Evolutionary conservation across 2,329 filamentous ascomycete genomes (phyloP), one percentile per base, ranked within the genome.

Genomic region (Gnomoniopsis smithogilvyi): DNA sequence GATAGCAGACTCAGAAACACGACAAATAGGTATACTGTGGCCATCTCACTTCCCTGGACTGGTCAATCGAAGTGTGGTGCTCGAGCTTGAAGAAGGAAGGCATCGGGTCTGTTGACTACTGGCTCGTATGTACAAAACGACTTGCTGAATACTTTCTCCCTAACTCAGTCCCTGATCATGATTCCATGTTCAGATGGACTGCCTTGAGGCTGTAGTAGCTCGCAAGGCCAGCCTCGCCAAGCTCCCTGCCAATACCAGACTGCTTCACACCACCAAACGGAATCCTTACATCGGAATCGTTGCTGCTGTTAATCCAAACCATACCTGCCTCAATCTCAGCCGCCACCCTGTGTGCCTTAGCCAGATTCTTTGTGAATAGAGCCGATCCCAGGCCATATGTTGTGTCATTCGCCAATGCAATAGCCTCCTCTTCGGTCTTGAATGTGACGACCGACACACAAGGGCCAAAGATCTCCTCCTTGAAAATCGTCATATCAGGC

Each of bases 361-460:
- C 75, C 59, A 86, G 75, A 66, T 86, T 77, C 66, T 78, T 73
- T 1, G 84, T 86, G 64, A 87, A 87, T 3, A 88, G 70, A 0
- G 83, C 80, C 7, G 79, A 76, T 4, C 82, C 83, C 0, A 87
- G 74, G 6, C 84, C 84, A 64, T 87, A 86, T 0, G 74, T 79
- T 1, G 78, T 80, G 66, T 84, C 69, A 58, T 76, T 76, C 11
- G 69, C 69, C 59, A 74, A 62, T 49, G 65, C 64, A 24, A 75
- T 61, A 4, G 72, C 73, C 59, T 76, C 72, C 47, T 73, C 73
- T 63, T 74, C 72, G 8, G 67, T 69, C 60, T 67, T 64, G 64
- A 75, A 76, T 12, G 62, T 60, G 38, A 68, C 67, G 33, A 75
- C 64, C 17, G 68, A 68, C 24, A 72, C 71, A 54, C 70, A 72